phyloP scores from a whole-genome alignment of 2,329 filamentous ascomycete genomes.

The Diaporthe ampelina region DNA sequence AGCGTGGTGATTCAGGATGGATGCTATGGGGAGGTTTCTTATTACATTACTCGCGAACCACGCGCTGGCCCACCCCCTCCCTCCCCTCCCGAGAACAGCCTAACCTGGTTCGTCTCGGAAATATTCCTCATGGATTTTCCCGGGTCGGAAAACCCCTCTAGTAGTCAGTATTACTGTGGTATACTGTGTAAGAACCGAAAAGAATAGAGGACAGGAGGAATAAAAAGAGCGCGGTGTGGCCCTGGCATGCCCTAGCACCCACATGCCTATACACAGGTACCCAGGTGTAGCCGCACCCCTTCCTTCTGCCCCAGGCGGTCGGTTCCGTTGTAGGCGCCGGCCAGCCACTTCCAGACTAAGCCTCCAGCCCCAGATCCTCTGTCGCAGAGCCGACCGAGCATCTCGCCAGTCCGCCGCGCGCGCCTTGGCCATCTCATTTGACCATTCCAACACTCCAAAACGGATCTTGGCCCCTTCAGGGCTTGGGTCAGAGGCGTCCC shows the following conservation, averaged over 20 bases:
- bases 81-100: slow-evolving; percentile 29
- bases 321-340: slow-evolving; percentile 36
- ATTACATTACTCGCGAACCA: slow-evolving; percentile 39
- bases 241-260: background rate
- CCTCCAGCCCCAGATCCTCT: slow-evolving; percentile 36
- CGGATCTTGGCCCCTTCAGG: slow-evolving; percentile 26
- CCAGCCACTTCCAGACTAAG: slow-evolving; percentile 34
- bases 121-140: slow-evolving; percentile 27
- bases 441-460: slow-evolving; percentile 6
- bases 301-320: slow-evolving; percentile 27
- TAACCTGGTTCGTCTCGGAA: slow-evolving; percentile 34
- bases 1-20: slow-evolving; percentile 8
- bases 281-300: background rate
- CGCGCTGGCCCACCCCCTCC: slow-evolving; percentile 23
- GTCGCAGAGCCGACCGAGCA: slow-evolving; percentile 11
- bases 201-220: background rate
- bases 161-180: no score
- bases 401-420: slow-evolving; percentile 17
- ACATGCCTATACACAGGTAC: no score
- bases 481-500: slow-evolving; percentile 24
- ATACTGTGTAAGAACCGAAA: slow-evolving; percentile 19
- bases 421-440: slow-evolving; percentile 34
- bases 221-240: background rate
- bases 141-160: slow-evolving; percentile 23
- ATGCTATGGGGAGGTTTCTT: slow-evolving; percentile 9